Percentiles rank a stretch among this genome's conserved stretches.
Conservation (phyloP, 2,329 filamentous ascomycete species). For the Dactylonectria macrodidyma region DNA sequence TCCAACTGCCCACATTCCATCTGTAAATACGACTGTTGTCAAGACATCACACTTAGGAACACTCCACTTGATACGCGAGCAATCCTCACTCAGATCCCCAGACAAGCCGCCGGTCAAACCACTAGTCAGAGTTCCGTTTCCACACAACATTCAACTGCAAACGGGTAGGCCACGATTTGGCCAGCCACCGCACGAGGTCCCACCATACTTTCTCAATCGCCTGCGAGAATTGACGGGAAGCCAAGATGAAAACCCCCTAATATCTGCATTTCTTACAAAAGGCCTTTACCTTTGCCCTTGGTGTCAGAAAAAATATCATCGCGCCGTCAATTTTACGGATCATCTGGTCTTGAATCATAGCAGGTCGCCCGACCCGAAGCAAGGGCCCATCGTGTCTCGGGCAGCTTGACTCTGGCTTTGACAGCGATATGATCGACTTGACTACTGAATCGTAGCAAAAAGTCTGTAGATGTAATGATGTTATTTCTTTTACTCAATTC, state of each 20-base stretch:
- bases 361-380: neutral
- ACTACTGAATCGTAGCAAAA: no score
- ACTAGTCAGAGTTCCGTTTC: neutral
- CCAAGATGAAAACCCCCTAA: conserved; percentile 7
- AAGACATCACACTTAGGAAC: conserved; percentile 10
- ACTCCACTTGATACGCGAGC: conserved; percentile 10
- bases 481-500: no score
- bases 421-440: no score
- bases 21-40: neutral
- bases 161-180: conserved; percentile 16
- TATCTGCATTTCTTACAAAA: conserved; percentile 8
- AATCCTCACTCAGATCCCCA: neutral
- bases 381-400: no score
- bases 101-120: neutral
- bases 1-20: conserved; percentile 5
- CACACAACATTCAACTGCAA: conserved; percentile 2
- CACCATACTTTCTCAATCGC: conserved; percentile 5
- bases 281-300: conserved; percentile 16
- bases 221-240: conserved; percentile 8
- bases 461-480: no score
- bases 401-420: no score
- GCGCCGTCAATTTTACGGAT: conserved; percentile 12
- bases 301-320: conserved; percentile 9
- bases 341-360: conserved; percentile 7
- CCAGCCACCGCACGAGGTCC: conserved; percentile 13